These are phyloP conservation scores for Pseudocercospora fijiensis DNA, from an alignment of 2,329 filamentous ascomycete species.

Conservation along the genomic window DNA sequence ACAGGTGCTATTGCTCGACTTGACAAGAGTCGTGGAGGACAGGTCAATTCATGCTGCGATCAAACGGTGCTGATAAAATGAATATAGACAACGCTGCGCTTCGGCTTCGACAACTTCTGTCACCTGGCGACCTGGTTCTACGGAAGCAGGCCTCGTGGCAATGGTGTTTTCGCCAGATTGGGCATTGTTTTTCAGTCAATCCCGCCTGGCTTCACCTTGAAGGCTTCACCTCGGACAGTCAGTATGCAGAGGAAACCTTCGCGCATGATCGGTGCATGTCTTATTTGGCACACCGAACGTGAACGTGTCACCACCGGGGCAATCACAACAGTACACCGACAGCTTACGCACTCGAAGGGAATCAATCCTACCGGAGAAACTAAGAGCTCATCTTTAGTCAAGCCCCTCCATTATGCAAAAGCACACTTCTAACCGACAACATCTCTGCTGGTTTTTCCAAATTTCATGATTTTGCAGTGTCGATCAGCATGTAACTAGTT, in stretches of 20 bases:
- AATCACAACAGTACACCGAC: not conserved
- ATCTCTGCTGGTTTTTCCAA: not conserved
- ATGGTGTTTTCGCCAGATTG: too few relatives aligned
- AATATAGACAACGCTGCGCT: not conserved
- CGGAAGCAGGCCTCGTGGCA: too few relatives aligned
- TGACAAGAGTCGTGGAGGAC: not conserved
- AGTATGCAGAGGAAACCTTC: too few relatives aligned
- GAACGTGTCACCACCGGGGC: not conserved
- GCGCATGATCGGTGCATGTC: too few relatives aligned
- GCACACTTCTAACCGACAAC: too few relatives aligned
- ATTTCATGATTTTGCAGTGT: not conserved
- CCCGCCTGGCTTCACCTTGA: too few relatives aligned
- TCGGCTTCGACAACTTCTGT: not conserved
- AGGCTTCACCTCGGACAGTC: too few relatives aligned
- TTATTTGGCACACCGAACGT: not conserved
- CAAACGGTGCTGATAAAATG: too few relatives aligned
- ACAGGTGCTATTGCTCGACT: not conserved
- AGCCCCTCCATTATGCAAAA: not conserved
- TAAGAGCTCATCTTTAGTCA: not conserved
- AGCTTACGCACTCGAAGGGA: constrained; percentile 1
- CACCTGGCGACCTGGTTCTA: too few relatives aligned
- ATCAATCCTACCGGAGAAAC: not conserved
- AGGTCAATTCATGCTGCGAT: too few relatives aligned
- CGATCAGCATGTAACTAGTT: not conserved
- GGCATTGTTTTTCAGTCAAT: too few relatives aligned